Evolutionary conservation across 78 protist genomes (phyloP).

Genomic region (Dictyostelium intermedium): DNA sequence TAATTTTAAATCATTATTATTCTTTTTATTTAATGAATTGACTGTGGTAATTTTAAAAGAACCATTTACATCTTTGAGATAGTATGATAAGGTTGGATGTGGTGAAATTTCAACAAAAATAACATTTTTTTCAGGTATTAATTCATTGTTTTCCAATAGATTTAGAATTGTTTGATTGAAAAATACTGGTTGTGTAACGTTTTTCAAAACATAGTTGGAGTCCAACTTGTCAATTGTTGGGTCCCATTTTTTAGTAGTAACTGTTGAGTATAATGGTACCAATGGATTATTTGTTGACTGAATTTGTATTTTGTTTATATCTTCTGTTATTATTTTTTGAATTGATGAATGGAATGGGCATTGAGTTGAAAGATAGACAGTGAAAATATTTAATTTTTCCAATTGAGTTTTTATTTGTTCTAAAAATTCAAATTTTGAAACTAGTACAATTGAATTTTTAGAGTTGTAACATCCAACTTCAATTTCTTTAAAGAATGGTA

Average conservation of each 20-base stretch:
- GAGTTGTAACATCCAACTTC: conserved; percentile 11
- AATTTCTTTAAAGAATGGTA: not conserved
- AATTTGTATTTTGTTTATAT: too few relatives aligned
- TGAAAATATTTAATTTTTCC: not conserved
- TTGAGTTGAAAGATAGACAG: conserved; percentile 4
- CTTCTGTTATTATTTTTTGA: not conserved
- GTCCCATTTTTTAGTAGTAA: not conserved
- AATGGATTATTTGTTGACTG: not conserved
- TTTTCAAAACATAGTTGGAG: too few relatives aligned
- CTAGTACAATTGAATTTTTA: not conserved
- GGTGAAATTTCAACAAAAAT: conserved; percentile 4
- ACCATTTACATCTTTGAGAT: too few relatives aligned
- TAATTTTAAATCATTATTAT: not conserved
- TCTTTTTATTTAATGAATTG: not conserved
- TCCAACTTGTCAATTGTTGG: not conserved
- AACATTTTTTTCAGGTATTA: not conserved
- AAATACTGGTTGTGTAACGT: not conserved
- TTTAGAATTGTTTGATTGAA: not conserved
- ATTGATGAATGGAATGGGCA: conserved; percentile 21
- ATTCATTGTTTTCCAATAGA: not conserved
- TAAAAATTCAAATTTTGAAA: not conserved
- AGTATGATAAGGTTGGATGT: conserved; percentile 1
- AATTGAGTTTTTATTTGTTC: not conserved
- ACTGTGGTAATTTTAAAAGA: too few relatives aligned
- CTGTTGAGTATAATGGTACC: conserved; percentile 22